phyloP scores from a whole-genome alignment of 805 yeast genomes.

The Metschnikowia cubensis region DNA sequence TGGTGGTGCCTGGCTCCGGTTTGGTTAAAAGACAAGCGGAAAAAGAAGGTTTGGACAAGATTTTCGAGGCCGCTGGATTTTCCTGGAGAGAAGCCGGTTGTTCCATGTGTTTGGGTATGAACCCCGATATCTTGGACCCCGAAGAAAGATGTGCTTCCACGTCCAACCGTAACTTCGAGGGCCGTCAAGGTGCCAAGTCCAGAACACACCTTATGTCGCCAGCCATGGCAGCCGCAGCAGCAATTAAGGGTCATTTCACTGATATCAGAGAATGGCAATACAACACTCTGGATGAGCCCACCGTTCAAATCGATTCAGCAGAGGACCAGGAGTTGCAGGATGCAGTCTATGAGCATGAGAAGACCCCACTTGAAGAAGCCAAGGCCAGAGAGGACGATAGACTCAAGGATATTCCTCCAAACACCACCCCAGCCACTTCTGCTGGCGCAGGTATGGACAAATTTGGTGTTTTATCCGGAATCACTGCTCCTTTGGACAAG shows the following conservation, averaged over 20 bases:
- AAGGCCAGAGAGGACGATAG: constrained; percentile 48
- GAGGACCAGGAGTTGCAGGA: constrained; percentile 58
- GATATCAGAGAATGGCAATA: constrained; percentile 84
- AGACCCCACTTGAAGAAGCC: constrained; percentile 53
- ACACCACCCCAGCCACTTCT: constrained; percentile 21
- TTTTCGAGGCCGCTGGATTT: constrained; percentile 89
- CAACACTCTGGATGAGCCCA: constrained; percentile 56
- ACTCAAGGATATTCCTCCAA: constrained; percentile 59
- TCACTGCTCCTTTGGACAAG: constrained; percentile 91
- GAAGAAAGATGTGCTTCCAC: constrained; percentile 98
- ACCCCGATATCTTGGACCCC: constrained; percentile 93
- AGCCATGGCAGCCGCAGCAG: constrained; percentile 99
- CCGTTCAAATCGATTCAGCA: constrained; percentile 41
- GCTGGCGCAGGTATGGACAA: constrained; percentile 61
- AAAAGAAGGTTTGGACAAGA: constrained; percentile 87
- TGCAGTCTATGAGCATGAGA: constrained; percentile 70
- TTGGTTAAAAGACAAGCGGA: constrained; percentile 92
- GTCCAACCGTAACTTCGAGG: constrained; percentile 97
- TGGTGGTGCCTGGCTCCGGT: constrained; percentile 98
- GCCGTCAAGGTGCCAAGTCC: constrained; percentile 96
- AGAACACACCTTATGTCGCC: constrained; percentile 98
- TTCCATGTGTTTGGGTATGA: constrained; percentile 99
- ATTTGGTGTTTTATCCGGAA: constrained; percentile 71
- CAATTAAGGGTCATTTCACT: constrained; percentile 81
- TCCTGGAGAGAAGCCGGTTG: constrained; percentile 99